These are phyloP conservation scores for Zygoascus ofunaensis DNA, from an alignment of 805 yeast species.

Conservation along the genomic window DNA sequence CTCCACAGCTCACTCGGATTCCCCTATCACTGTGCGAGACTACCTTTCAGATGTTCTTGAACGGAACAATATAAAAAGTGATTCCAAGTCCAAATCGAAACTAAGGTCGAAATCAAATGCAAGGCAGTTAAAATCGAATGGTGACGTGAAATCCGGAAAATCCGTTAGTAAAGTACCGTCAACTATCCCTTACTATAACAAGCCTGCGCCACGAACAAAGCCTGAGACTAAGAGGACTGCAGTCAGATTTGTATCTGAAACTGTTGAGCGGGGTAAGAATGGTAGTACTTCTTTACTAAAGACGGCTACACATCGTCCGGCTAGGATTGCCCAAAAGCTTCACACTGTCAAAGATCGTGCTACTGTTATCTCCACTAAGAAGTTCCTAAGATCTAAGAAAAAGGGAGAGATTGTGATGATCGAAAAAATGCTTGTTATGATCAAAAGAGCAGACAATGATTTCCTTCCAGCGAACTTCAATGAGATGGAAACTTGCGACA, in stretches of 20 bases:
- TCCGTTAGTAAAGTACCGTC: background rate
- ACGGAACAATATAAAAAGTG: background rate
- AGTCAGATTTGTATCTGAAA: background rate
- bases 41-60: constrained; percentile 4
- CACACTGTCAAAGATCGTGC: background rate
- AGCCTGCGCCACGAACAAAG: background rate
- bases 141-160: no score
- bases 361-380: constrained; percentile 8
- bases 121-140: no score
- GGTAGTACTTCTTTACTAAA: no score
- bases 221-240: background rate
- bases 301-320: background rate
- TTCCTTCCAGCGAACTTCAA: constrained; percentile 32
- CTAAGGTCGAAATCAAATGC: background rate
- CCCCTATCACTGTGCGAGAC: constrained; percentile 2
- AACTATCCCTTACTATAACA: background rate
- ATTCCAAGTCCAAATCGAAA: background rate
- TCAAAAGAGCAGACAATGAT: constrained; percentile 32
- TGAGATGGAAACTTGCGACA: constrained; percentile 44
- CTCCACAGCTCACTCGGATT: background rate
- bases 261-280: background rate
- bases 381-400: constrained; percentile 12
- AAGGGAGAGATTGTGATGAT: constrained; percentile 55
- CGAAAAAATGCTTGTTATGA: constrained; percentile 62
- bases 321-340: background rate